Percentiles rank a stretch among this genome's conserved stretches.
Evolutionary conservation across 352 stramenopile genomes (phyloP).

Genomic region (Blastocystis sp.): DNA sequence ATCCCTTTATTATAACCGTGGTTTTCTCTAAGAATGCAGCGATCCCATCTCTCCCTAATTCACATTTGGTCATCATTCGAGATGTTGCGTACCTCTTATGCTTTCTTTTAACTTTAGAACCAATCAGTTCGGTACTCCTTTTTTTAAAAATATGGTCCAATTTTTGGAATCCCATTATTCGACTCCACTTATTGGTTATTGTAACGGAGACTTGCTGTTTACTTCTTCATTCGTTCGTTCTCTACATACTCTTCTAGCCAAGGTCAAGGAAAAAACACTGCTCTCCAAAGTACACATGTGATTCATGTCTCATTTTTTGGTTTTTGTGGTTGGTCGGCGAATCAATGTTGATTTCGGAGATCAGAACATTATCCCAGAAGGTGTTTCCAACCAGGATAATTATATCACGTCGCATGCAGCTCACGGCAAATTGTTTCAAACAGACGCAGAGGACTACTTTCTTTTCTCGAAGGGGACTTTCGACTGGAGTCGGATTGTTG

Average conservation of each 20-base stretch:
- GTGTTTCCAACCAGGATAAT: not conserved
- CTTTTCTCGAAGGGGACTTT: slow-evolving; percentile 45
- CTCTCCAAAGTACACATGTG: not conserved
- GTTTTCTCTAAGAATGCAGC: not conserved
- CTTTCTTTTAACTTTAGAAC: not conserved
- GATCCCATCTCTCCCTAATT: not conserved
- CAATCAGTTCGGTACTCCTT: slow-evolving; percentile 48
- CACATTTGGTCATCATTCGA: not conserved
- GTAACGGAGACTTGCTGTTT: slow-evolving; percentile 61
- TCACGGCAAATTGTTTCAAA: slow-evolving; percentile 47
- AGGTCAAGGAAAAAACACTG: not conserved
- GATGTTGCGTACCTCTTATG: not conserved
- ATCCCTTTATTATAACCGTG: not conserved
- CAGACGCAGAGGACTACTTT: slow-evolving; percentile 61
- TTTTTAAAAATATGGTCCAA: slow-evolving; percentile 54
- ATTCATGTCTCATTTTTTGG: not conserved
- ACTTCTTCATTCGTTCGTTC: not conserved
- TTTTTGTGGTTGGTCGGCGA: slow-evolving; percentile 16
- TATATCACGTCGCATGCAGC: not conserved
- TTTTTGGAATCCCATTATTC: not conserved
- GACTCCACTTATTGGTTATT: slow-evolving; percentile 54
- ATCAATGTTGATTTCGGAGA: slow-evolving; percentile 15
- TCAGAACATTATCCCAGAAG: not conserved
- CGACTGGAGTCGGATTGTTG: not conserved
- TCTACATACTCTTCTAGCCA: not conserved